Conservation (phyloP, 1,284 basidiomycete genomes). For the Omphalotus olearius region DNA sequence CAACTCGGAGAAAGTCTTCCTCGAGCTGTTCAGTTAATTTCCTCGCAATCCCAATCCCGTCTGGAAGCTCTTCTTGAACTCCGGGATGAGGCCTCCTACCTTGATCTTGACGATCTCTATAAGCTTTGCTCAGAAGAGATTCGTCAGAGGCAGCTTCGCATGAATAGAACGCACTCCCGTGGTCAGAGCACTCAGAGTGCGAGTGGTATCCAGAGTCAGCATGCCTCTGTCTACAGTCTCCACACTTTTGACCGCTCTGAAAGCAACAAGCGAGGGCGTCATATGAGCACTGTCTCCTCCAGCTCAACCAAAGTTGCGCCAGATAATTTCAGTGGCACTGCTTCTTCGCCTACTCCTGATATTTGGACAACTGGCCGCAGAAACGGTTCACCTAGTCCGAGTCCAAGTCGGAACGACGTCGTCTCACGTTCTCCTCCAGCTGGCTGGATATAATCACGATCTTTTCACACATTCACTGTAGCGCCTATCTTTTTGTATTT, state of each 20-base stretch:
- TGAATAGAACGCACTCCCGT: constrained; percentile 30
- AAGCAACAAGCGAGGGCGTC: constrained; percentile 24
- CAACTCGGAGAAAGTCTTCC: constrained; percentile 54
- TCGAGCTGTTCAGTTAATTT: constrained; percentile 48
- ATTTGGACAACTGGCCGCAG: constrained; percentile 29
- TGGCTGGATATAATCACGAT: constrained; percentile 43
- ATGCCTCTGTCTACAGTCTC: constrained; percentile 43
- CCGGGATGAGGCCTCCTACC: constrained; percentile 69
- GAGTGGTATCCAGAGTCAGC: constrained; percentile 35
- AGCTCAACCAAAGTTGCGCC: not conserved
- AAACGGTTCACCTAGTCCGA: constrained; percentile 15
- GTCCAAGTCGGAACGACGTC: constrained; percentile 22
- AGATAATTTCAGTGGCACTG: not conserved
- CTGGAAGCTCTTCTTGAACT: constrained; percentile 66
- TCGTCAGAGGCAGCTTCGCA: constrained; percentile 35
- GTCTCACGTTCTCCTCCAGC: constrained; percentile 33
- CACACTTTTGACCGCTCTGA: constrained; percentile 41
- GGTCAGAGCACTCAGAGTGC: constrained; percentile 18
- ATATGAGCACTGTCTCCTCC: constrained; percentile 6
- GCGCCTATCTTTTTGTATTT: not conserved
- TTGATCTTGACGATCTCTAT: constrained; percentile 58
- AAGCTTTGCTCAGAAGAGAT: constrained; percentile 66
- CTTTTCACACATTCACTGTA: constrained; percentile 14
- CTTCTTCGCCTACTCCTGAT: constrained; percentile 33
- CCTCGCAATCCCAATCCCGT: constrained; percentile 36